phyloP scores from a whole-genome alignment of 345 rosid genomes.

The Iberis pinnata region DNA sequence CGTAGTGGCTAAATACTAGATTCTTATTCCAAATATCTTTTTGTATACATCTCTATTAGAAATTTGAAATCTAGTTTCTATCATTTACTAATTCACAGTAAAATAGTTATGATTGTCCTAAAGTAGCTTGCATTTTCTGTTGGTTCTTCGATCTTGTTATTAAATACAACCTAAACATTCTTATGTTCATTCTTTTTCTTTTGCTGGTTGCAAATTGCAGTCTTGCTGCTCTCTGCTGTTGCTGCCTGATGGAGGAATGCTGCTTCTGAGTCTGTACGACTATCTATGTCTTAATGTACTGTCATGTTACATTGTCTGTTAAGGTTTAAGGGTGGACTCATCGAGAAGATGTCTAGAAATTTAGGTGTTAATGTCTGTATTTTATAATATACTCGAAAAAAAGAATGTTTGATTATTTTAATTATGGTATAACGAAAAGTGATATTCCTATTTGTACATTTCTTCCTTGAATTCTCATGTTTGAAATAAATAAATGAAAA shows the following conservation, averaged over 20 bases:
- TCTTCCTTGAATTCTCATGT: no score
- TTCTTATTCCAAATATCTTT: no score
- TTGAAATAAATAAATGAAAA: no score
- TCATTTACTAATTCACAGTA: no score
- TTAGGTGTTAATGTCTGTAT: background rate
- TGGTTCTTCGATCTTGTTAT: background rate
- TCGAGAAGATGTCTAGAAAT: background rate
- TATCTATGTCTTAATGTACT: constrained; percentile 15
- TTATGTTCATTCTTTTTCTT: background rate
- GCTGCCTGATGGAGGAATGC: constrained; percentile 45
- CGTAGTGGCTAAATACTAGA: no score
- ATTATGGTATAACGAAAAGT: no score
- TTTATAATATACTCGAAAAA: background rate
- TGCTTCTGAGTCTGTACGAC: constrained; percentile 29
- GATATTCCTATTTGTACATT: no score
- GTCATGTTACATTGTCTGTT: constrained; percentile 10
- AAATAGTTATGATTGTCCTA: background rate
- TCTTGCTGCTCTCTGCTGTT: constrained; percentile 46
- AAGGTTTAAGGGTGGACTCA: constrained; percentile 6
- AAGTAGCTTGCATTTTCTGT: background rate
- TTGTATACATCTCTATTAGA: no score
- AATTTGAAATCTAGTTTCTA: no score
- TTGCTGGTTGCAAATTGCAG: no score
- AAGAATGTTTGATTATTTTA: background rate
- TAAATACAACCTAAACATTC: background rate